These are phyloP conservation scores for Tuber indicum DNA, from an alignment of 495 filamentous ascomycete genomes.

Conservation along the genomic window DNA sequence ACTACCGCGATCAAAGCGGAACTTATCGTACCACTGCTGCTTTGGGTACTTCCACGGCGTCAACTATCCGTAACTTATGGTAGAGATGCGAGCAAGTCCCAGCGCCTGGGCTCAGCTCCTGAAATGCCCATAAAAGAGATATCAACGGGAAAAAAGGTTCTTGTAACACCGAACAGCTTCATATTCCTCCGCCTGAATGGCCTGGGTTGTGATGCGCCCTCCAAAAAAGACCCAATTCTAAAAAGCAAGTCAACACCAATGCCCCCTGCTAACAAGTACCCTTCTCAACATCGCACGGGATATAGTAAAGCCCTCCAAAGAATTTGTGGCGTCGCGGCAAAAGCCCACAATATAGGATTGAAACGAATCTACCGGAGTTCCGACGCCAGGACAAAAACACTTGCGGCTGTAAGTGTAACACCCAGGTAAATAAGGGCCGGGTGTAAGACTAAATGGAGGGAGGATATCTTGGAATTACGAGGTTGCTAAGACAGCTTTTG, in stretches of 20 bases:
- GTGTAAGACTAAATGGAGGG: constrained; percentile 28
- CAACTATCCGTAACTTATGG: constrained; percentile 7
- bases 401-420: constrained; percentile 47
- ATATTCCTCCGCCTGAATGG: constrained; percentile 54
- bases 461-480: constrained; percentile 61
- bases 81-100: constrained; percentile 37
- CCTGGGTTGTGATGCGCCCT: constrained; percentile 53
- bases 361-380: constrained; percentile 55
- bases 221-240: constrained; percentile 9
- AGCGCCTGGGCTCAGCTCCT: constrained; percentile 51
- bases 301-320: constrained; percentile 54
- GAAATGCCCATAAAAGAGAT: constrained; percentile 55
- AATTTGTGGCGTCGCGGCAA: constrained; percentile 52
- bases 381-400: constrained; percentile 55
- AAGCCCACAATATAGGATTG: constrained; percentile 56
- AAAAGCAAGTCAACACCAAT: constrained; percentile 45
- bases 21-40: constrained; percentile 4
- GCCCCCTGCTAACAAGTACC: constrained; percentile 23
- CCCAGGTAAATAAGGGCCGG: not conserved
- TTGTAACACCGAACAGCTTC: constrained; percentile 50
- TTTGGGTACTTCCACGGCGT: not conserved
- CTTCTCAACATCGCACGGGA: constrained; percentile 50
- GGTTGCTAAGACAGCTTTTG: constrained; percentile 56
- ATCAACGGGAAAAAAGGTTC: constrained; percentile 51
- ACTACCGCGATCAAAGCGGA: not conserved